Evolutionary conservation across 1,284 basidiomycete species (phyloP), one percentile per base, ranked within the genome.

Genomic region (Cutaneotrichosporon sp.): DNA sequence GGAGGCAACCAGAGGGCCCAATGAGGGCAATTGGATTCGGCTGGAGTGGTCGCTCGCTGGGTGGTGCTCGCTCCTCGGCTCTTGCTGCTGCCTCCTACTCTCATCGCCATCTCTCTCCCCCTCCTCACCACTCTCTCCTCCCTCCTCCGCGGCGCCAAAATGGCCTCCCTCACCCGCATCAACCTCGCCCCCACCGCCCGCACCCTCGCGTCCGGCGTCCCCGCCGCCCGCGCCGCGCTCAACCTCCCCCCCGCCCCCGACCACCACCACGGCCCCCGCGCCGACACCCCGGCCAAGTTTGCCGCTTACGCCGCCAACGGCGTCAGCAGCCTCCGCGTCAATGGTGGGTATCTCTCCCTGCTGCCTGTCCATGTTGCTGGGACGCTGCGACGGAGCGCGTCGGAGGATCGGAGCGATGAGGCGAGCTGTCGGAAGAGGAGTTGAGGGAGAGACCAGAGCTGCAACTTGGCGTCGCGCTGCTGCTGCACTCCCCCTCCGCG

Each of bases 161-260:
- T 72, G 72, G 69, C 69, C 59, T 57, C 55, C 55, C 67, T 75
- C 69, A 69, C 74, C 63, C 69, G 79, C 59, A 67, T 92, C 77
- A 92, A 87, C 81, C 83, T 95, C 73, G 81, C 90, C 47, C 89
- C 92, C 62, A 92, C 92, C 52, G 87, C 90, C 68, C 87, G 89
- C 76, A 83, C 86, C 10, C 85, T 90, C 65, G 84, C 92, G 46
- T 87, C 84, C 49, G 95, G 95, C 68, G 95, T 95, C 67, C 98
- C 99, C 83, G 90, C 95, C 82, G 89, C 97, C 66, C 93, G 94
- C 74, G 95, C 98, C 71, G 91, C 92, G 62, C 89, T 95, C 79
- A 89, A 95, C 78, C 93, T 92, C 71, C 82, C 85, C 62, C 86
- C 84, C 55, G 86, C 85, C 70, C 84, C 84, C 49, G 84, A 84